A percentile compares a stretch with the other conserved stretches of the same genome.
Evolutionary conservation across 371 early-diverging fungal genomes (phyloP).

Genomic region (Basidiobolus meristosporus): DNA sequence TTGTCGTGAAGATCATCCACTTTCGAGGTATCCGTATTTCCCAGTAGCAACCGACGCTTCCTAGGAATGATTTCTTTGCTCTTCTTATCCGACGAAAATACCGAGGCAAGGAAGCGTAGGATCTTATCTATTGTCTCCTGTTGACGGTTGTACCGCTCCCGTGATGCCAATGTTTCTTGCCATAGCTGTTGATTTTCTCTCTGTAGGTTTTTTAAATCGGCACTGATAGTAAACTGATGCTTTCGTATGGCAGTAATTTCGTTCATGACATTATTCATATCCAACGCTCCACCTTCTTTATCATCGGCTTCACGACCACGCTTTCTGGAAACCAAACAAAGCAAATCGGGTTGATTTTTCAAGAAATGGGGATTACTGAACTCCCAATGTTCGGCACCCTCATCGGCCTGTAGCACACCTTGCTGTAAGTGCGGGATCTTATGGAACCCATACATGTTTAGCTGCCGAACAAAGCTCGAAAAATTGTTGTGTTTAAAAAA

Average conservation of each 20-base stretch:
- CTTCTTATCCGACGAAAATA: constrained; percentile 39
- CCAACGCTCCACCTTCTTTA: constrained; percentile 20
- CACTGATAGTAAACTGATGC: constrained; percentile 72
- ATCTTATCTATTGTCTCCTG: constrained; percentile 87
- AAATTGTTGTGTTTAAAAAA: constrained; percentile 90
- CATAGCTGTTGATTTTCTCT: constrained; percentile 76
- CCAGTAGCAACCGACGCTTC: constrained; percentile 20
- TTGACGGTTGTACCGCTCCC: constrained; percentile 63
- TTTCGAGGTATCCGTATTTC: constrained; percentile 10
- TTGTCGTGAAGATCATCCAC: background rate
- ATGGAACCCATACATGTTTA: constrained; percentile 83
- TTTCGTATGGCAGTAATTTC: constrained; percentile 78
- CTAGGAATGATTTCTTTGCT: constrained; percentile 29
- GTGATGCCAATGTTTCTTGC: constrained; percentile 55
- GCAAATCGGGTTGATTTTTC: constrained; percentile 27
- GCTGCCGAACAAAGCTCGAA: constrained; percentile 83
- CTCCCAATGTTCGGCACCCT: constrained; percentile 35
- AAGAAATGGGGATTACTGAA: constrained; percentile 32
- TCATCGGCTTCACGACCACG: constrained; percentile 25
- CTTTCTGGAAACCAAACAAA: constrained; percentile 28
- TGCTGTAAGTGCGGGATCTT: constrained; percentile 67
- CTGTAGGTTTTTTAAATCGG: constrained; percentile 71
- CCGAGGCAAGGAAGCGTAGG: constrained; percentile 53
- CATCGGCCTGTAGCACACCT: constrained; percentile 45
- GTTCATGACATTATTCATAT: constrained; percentile 37